Base-by-base conservation (phyloP, 352 stramenopile species). In the Pythium grandisporangium region DNA sequence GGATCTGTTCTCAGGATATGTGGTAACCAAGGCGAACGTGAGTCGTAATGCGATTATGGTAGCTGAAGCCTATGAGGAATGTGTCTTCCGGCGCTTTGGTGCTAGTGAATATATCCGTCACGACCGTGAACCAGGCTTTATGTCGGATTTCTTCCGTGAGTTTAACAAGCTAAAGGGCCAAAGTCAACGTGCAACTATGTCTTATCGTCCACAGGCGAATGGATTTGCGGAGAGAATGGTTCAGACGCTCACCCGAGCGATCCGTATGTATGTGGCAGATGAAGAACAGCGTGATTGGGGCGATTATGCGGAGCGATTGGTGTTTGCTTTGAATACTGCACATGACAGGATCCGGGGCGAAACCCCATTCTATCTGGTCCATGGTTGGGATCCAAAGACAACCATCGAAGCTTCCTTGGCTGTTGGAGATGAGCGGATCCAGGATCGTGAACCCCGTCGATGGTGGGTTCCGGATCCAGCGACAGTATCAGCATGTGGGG, bases 81-180 rank as follows among this genome's bases (percentile, higher is more conserved):
- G 41, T 14, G 48, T 61, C 1, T 53, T 58, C 17, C 21, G 47
- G n/a, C 38, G 48, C 5, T 55, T 58, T n/a, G 52, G 48, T 1
- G 44, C 49, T 0, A 59, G 42, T 20, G 26, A 53, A n/a, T 27
- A 39, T 0, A 58, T 65, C 17, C 42, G 56, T 0, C 51, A 65
- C 11, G 51, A 58, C 22, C 39, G 56, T 14, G 56, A 61, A 12
- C 46, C 46, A 4, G 49, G 37, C 1, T 65, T 65, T 22, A 65
- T 61, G 51, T 46, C 47, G 10, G 40, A 55, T 30, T 46, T 59
- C 13, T 61, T 56, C 35, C 24, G 45, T 7, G 39, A 34, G 0
- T 61, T 58, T 23, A 61, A 53, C 13, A 34, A 19, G 14, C 42
- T 61, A 1, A 29, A 56, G 1, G 37, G 42, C 5, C 51, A 66